phyloP scores from a whole-genome alignment of 164 flowering plant genomes.

The Piper longum region DNA sequence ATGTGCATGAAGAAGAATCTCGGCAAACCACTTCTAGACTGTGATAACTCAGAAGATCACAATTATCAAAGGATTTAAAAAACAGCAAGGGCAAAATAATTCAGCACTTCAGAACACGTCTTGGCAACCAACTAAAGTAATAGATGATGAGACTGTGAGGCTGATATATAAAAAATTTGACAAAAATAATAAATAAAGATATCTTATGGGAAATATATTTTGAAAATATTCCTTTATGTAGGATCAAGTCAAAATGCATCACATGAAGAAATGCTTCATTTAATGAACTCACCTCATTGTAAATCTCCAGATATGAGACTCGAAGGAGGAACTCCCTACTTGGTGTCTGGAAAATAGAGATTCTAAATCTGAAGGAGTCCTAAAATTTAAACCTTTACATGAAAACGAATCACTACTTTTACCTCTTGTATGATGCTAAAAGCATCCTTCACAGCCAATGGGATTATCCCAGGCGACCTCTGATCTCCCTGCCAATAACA shows the following conservation, averaged over 20 bases:
- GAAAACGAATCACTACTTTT: conserved; percentile 4
- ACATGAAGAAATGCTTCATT: no score
- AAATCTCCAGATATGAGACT: conserved; percentile 89
- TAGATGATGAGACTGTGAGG: background rate
- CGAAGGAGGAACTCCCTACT: conserved; percentile 88
- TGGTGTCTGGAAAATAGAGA: conserved; percentile 50
- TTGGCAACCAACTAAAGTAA: background rate
- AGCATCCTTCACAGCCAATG: conserved; percentile 92
- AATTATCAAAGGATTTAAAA: background rate
- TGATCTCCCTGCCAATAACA: conserved; percentile 73
- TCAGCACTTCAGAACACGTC: background rate
- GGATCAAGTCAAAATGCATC: no score
- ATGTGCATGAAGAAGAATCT: background rate
- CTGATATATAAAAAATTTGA: background rate
- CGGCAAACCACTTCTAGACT: no score
- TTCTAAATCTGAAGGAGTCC: background rate
- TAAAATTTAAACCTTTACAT: background rate
- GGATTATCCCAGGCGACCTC: conserved; percentile 94
- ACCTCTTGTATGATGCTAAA: conserved; percentile 98
- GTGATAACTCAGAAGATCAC: background rate
- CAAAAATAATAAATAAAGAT: background rate
- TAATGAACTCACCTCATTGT: conserved; percentile 62
- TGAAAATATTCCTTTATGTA: background rate
- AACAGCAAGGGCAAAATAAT: background rate
- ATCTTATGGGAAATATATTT: background rate